A percentile compares a stretch with the other conserved stretches of the same genome.
These are phyloP conservation scores for Leishmania braziliensis DNA, from an alignment of 208 protist species.

Conservation along the genomic window DNA sequence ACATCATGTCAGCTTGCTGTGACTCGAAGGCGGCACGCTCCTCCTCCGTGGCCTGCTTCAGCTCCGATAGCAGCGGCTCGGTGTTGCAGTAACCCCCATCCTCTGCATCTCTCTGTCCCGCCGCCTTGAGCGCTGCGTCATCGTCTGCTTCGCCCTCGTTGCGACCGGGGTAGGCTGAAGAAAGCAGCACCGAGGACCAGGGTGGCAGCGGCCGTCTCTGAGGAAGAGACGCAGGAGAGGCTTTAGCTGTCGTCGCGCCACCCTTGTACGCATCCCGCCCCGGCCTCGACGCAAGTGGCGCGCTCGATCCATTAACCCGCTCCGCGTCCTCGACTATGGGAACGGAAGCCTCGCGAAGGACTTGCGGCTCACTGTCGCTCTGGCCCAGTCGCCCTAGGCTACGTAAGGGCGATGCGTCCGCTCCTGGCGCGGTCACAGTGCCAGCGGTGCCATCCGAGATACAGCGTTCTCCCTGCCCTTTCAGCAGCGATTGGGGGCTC, in stretches of 20 bases:
- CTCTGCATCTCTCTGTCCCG: background rate
- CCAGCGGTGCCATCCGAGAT: background rate
- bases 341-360: background rate
- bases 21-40: conserved; percentile 20
- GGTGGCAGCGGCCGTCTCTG: background rate
- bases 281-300: background rate
- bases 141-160: background rate
- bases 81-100: background rate
- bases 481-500: background rate
- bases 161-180: background rate
- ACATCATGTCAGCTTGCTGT: conserved; percentile 27
- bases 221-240: background rate
- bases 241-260: background rate
- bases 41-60: conserved; percentile 23
- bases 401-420: background rate
- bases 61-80: conserved; percentile 14
- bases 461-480: background rate
- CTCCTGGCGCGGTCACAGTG: background rate
- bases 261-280: background rate
- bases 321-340: background rate
- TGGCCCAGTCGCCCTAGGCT: background rate
- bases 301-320: background rate
- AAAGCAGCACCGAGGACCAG: background rate
- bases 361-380: background rate
- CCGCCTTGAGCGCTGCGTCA: background rate